These are phyloP conservation scores for Celoporthe dispersa DNA, from an alignment of 2,329 filamentous ascomycete genomes.

Conservation along the genomic window DNA sequence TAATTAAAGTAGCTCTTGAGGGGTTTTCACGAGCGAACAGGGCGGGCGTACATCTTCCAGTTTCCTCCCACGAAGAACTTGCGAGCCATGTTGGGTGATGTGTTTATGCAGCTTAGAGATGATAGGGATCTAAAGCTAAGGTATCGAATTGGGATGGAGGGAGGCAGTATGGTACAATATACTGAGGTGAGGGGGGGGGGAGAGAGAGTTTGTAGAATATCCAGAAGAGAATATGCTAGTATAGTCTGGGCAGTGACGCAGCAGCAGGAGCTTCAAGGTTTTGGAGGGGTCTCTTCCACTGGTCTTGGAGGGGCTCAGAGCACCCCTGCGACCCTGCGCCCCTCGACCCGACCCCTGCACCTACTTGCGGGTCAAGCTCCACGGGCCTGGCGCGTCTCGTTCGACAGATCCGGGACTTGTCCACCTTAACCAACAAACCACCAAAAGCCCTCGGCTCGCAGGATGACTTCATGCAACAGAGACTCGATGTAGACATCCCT, in stretches of 20 bases:
- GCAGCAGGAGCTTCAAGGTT: not conserved
- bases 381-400: conserved; percentile 13
- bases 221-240: not conserved
- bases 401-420: conserved; percentile 3
- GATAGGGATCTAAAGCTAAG: not conserved
- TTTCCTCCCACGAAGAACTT: conserved; percentile 98
- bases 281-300: conserved; percentile 6
- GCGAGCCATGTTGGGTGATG: conserved; percentile 76
- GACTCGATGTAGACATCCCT: conserved; percentile 1
- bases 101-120: conserved; percentile 30
- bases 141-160: not conserved
- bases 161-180: not conserved
- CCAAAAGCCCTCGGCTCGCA: conserved; percentile 1
- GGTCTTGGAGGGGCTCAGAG: conserved; percentile 12
- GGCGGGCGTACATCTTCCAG: conserved; percentile 88
- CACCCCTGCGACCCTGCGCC: not conserved
- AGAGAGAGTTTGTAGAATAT: not conserved
- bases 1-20: conserved; percentile 30
- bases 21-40: conserved; percentile 34
- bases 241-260: conserved; percentile 12
- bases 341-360: not conserved
- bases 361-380: conserved; percentile 3
- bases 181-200: not conserved
- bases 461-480: conserved; percentile 13
- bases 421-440: not conserved